Percentiles rank a stretch among this genome's conserved stretches.
Conservation (phyloP, 495 filamentous ascomycete genomes). For the Lepraria neglecta region DNA sequence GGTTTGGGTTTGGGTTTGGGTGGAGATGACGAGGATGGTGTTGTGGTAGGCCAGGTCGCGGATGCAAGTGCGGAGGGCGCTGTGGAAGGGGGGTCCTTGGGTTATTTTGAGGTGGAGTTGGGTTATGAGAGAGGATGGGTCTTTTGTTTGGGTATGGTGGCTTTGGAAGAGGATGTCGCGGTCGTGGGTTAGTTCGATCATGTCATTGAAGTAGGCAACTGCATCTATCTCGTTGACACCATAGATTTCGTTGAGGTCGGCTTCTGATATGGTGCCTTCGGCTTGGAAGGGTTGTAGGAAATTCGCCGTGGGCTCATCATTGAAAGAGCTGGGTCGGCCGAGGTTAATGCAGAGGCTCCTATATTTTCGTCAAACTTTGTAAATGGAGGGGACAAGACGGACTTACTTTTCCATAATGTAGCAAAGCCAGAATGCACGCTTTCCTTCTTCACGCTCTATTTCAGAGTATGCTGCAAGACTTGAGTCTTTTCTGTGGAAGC, state of each 20-base stretch:
- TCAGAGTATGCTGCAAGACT: neutral
- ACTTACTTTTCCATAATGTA: neutral
- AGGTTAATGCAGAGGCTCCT: conserved; percentile 2
- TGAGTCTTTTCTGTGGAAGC: neutral
- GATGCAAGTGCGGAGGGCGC: neutral
- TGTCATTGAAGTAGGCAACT: conserved; percentile 1
- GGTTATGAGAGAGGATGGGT: neutral
- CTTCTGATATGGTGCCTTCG: neutral
- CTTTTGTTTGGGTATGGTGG: neutral
- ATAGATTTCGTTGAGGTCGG: neutral
- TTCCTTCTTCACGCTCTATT: neutral
- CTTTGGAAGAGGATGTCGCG: neutral
- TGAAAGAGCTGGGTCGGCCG: neutral
- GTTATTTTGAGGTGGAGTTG: neutral
- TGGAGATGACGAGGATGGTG: neutral
- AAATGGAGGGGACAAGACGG: neutral
- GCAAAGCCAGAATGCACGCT: conserved; percentile 6
- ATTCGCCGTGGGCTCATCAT: neutral
- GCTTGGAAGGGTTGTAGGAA: neutral
- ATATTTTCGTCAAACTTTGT: neutral
- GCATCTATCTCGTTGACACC: neutral
- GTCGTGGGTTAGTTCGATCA: conserved; percentile 4
- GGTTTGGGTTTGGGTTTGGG: neutral
- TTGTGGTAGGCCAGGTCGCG: neutral
- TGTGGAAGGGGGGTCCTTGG: neutral